Evolutionary conservation across 176 grass and related monocot species (phyloP), one percentile per base, ranked within the genome.

Genomic region (Musa beccarii): DNA sequence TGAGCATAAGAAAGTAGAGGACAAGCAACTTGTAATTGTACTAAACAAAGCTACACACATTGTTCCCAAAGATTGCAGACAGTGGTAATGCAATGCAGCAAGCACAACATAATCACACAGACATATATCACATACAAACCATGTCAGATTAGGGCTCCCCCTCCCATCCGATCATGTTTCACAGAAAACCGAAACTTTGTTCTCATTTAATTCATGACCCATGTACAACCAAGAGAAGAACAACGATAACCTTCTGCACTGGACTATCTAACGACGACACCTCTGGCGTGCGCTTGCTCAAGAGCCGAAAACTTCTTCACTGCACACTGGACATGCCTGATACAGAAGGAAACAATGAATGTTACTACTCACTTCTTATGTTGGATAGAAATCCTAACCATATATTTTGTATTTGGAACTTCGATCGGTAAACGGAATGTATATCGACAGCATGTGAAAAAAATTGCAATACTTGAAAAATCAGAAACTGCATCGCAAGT

Each of bases 241-340:
- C 17, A 19, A 43, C 0, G 4, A 43, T 43, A 43, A 43, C 34
- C 55, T 16, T 19, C 6, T 5, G 14, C 55, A 57, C 55, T 1
- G 19, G 13, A 57, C 1, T 64, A 24, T 8, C 62, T 11, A 9
- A 12, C 12, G 12, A 5, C 23, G 17, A 3, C 1, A 14, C 11
- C 1, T 26, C 10, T 11, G 63, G 3, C 3, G 10, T 26, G 21
- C 24, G 12, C 15, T 3, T 9, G 3, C 26, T 66, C 29, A 5
- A 43, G 34, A 92, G 24, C 79, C 74, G 75, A 85, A 86, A 76
- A 96, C 89, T 81, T 92, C 85, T 79, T 85, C 81, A 13, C 73
- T 74, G 83, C 93, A 96, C 59, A 96, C 81, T 52, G 93, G 89
- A 72, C 93, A 96, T 76, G 84, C 88, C 93, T 96, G 76, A 28